Evolutionary conservation across 2,329 filamentous ascomycete genomes (phyloP), one percentile per base, ranked within the genome.

Genomic region (Monilinia aucupariae): DNA sequence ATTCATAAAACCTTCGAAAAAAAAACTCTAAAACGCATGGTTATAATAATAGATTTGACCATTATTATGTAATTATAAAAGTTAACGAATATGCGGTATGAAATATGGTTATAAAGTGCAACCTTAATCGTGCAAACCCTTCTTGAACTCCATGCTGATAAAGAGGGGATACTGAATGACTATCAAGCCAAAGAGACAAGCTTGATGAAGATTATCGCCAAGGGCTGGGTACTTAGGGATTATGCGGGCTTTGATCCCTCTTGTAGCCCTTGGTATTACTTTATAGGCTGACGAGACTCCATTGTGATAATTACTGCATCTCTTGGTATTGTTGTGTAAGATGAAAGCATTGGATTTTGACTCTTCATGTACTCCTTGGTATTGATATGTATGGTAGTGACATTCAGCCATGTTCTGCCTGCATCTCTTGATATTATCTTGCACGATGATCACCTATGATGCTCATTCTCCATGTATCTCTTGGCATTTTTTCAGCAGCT

Each of bases 221-320:
- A 59, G 56, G n/a, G 34, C 45, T 50, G 56, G 32, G 45, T 59
- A 59, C 30, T 48, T 25, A 39, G 56, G 56, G n/a, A 59, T 59
- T 59, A 27, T 59, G 30, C 47, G 47, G 47, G 47, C 56, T 59
- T 50, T 48, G 10, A 58, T 17, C 15, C 17, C 37, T 43, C 12
- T 30, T 47, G 54, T 25, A 47, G 43, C 54, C 9, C 41, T 58
- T 34, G 54, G 54, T 47, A 58, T 58, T 47, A 25, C n/a, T 58
- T 47, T 58, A 8, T 27, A 58, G n/a, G 15, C 25, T 25, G 27
- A 22, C 7, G 27, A 22, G 27, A 17, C 27, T 34, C 13, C 17
- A 47, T 15, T 32, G 6, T 47, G 9, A 22, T 25, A 58, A 25
- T 47, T 45, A 45, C 20, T 45, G 39, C 27, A 37, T 47, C 7